phyloP scores from a whole-genome alignment of 2,329 filamentous ascomycete genomes.

The Beauveria sp. region DNA sequence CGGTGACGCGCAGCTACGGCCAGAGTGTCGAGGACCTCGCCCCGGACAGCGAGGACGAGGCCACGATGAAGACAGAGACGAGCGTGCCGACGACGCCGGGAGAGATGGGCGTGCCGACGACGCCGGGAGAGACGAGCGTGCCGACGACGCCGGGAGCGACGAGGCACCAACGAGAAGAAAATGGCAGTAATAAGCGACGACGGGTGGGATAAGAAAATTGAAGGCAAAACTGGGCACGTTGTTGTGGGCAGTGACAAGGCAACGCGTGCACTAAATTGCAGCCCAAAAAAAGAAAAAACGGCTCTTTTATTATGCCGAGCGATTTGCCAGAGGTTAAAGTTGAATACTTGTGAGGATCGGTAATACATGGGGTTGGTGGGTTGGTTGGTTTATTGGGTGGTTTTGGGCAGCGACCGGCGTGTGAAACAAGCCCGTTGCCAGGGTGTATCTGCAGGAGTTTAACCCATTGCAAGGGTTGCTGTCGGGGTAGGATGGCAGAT shows the following conservation, averaged over 20 bases:
- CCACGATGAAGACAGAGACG: no score
- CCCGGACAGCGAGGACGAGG: not conserved
- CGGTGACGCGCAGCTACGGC: slow-evolving; percentile 27
- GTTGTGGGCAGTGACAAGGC: not conserved
- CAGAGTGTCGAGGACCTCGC: not conserved
- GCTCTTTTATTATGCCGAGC: no score
- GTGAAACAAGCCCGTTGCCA: not conserved
- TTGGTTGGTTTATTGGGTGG: not conserved
- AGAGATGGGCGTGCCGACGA: no score
- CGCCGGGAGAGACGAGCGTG: no score
- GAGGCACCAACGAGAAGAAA: not conserved
- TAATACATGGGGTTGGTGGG: not conserved
- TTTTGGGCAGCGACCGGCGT: not conserved
- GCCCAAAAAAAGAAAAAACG: no score
- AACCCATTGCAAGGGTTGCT: not conserved
- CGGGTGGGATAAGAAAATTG: not conserved
- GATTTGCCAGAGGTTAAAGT: not conserved
- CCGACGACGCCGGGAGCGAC: no score
- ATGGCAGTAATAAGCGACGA: not conserved
- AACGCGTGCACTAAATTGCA: not conserved
- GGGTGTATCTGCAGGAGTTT: not conserved
- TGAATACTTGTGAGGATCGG: not conserved
- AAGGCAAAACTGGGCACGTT: not conserved
- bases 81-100: no score
- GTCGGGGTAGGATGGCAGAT: not conserved